Base-by-base conservation (phyloP, 176 grass and related monocot species). In the Aegilops umbellulata region DNA sequence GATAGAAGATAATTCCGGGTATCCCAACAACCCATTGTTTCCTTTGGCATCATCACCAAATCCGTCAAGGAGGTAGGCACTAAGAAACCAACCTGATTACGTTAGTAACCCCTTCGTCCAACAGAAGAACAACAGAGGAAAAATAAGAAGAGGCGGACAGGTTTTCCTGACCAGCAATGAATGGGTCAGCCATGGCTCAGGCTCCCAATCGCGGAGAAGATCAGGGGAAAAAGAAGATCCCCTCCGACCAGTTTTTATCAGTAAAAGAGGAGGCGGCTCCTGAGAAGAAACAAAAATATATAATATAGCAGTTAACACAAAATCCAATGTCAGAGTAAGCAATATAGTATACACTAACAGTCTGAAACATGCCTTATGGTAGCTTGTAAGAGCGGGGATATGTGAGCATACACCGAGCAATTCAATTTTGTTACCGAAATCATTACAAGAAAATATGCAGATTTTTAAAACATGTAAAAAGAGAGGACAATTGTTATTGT, bases 101-200 rank as follows among this genome's bases (percentile, higher is more conserved):
- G 10, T 84, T 24, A 86, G 65, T 14, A 65, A 79, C 10, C 25
- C 46, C 36, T 67, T 69, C 69, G 22, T 44, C 22, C 8, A 81
- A 42, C 11, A 46, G 1, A 77, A n/a, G 27, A 49, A 17, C 8
- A 35, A 3, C 20, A 41, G 22, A 17, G 44, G 8, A 1, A 6
- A 76, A 85, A 86, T 25, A 69, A 8, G 42, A 69, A 8, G 42
- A 46, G 38, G 77, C 38, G 67, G 13, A 27, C 27, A 27, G 0
- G 23, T 35, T 78, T 77, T 25, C 27, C 87, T 85, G 30, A 95
- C 93, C 92, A 46, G 93, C 93, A 83, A 94, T 70, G 68, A 98
- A 98, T 32, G 93, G 93, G 72, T 98, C 96, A 7, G 93, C 92
- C 96, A 84, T 98, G 96, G 90, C 90, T 98, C 78, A 98, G 91